These are phyloP conservation scores for Phaeodactylum tricornutum DNA, from an alignment of 108 stramenopile species.

Conservation along the genomic window DNA sequence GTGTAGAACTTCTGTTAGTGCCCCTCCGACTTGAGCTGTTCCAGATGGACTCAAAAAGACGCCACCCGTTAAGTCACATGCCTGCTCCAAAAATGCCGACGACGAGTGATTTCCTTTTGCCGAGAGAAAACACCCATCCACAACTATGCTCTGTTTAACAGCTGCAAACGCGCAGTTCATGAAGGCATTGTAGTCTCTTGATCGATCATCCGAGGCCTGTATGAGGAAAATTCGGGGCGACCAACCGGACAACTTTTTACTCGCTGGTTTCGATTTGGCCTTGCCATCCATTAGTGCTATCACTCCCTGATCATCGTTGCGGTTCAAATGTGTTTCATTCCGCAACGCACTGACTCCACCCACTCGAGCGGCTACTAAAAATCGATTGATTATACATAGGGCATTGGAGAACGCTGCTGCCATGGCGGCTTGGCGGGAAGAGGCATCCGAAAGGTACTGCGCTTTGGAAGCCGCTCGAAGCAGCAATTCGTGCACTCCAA, in stretches of 20 bases:
- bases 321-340: constrained; percentile 6
- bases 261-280: constrained; percentile 6
- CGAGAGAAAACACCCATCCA: constrained; percentile 76
- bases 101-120: constrained; percentile 21
- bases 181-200: constrained; percentile 80
- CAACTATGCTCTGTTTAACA: constrained; percentile 46
- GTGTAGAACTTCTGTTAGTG: constrained; percentile 64
- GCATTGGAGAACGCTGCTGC: constrained; percentile 63
- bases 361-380: constrained; percentile 61
- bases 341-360: constrained; percentile 33
- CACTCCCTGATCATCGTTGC: constrained; percentile 55
- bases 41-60: constrained; percentile 35
- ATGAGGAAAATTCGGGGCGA: constrained; percentile 67
- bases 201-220: constrained; percentile 77
- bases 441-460: constrained; percentile 5
- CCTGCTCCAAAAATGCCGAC: constrained; percentile 65
- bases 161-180: constrained; percentile 89
- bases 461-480: constrained; percentile 27
- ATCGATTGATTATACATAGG: constrained; percentile 65
- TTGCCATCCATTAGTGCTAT: constrained; percentile 40
- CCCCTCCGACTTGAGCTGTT: constrained; percentile 62
- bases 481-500: constrained; percentile 63
- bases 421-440: constrained; percentile 41
- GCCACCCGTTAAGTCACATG: constrained; percentile 52
- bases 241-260: constrained; percentile 23